Conservation (phyloP, 345 rosid genomes). For the Acer campestre region DNA sequence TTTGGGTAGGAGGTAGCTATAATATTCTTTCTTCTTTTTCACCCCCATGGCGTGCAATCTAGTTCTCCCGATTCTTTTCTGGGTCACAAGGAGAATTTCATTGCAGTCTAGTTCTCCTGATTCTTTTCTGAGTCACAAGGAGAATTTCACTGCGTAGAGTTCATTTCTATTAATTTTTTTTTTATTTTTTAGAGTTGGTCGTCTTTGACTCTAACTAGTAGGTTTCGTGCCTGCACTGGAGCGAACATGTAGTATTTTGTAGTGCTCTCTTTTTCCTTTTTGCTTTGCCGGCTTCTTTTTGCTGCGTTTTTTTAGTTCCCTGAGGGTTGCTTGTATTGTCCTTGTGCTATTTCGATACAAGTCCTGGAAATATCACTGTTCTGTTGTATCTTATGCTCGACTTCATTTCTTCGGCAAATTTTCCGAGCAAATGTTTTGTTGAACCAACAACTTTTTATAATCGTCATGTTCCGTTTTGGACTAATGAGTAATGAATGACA, state of each 20-base stretch:
- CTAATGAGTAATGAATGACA: neutral
- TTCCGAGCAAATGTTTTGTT: neutral
- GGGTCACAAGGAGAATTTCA: constrained; percentile 27
- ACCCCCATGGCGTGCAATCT: constrained; percentile 16
- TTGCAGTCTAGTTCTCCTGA: constrained; percentile 20
- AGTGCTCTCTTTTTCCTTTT: constrained; percentile 18
- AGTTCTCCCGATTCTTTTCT: constrained; percentile 26
- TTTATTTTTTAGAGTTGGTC: constrained; percentile 29
- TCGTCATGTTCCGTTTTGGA: neutral
- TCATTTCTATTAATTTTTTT: constrained; percentile 20
- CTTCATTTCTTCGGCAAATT: constrained; percentile 13
- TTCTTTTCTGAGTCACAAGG: constrained; percentile 23
- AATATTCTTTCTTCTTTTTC: constrained; percentile 25
- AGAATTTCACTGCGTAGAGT: constrained; percentile 27
- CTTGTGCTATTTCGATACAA: constrained; percentile 22
- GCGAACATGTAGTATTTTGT: constrained; percentile 24
- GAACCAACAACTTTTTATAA: neutral
- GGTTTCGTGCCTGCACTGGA: constrained; percentile 30
- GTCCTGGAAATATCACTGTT: constrained; percentile 21
- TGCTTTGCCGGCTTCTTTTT: constrained; percentile 23
- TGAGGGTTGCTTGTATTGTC: constrained; percentile 10
- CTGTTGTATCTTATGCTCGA: constrained; percentile 32
- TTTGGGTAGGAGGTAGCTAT: constrained; percentile 26
- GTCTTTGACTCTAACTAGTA: constrained; percentile 22
- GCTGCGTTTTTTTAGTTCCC: neutral